Evolutionary conservation across 192 early-diverging fungal species (phyloP).

Genomic region (Entomortierella beljakovae): DNA sequence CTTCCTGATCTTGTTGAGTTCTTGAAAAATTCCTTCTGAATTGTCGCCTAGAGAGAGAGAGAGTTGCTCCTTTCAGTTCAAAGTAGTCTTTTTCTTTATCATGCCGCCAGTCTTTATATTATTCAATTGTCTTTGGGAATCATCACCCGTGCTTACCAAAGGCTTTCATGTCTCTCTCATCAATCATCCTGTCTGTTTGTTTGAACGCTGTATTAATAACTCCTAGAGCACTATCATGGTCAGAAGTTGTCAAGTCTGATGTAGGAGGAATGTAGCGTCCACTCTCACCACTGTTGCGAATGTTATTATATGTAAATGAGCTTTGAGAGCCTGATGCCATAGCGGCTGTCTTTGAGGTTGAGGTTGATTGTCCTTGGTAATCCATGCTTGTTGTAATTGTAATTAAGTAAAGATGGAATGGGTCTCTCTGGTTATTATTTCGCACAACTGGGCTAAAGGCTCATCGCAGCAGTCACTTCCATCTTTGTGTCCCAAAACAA

Average conservation of each 20-base stretch:
- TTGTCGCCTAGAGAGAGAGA: slow-evolving; percentile 46
- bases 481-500: neutral
- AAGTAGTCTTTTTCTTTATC: too few species aligned
- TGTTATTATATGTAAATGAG: slow-evolving; percentile 8
- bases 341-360: neutral
- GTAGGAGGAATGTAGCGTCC: slow-evolving; percentile 47
- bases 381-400: too few species aligned
- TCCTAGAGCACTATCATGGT: slow-evolving; percentile 46
- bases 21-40: slow-evolving; percentile 52
- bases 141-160: slow-evolving; percentile 24
- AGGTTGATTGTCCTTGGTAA: slow-evolving; percentile 3
- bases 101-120: too few species aligned
- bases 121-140: too few species aligned
- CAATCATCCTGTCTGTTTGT: slow-evolving; percentile 37
- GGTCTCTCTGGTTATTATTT: too few species aligned
- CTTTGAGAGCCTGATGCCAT: slow-evolving; percentile 15
- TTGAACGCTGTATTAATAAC: slow-evolving; percentile 38
- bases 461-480: neutral
- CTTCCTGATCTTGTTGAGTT: slow-evolving; percentile 44
- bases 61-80: too few species aligned
- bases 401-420: too few species aligned
- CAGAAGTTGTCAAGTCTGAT: slow-evolving; percentile 41
- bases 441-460: neutral
- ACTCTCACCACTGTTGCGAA: slow-evolving; percentile 3
- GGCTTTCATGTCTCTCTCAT: slow-evolving; percentile 50